A percentile compares a stretch with the other conserved stretches of the same genome.
These are phyloP conservation scores for Simplicillium sp. DNA, from an alignment of 2,329 filamentous ascomycete species.

Conservation along the genomic window DNA sequence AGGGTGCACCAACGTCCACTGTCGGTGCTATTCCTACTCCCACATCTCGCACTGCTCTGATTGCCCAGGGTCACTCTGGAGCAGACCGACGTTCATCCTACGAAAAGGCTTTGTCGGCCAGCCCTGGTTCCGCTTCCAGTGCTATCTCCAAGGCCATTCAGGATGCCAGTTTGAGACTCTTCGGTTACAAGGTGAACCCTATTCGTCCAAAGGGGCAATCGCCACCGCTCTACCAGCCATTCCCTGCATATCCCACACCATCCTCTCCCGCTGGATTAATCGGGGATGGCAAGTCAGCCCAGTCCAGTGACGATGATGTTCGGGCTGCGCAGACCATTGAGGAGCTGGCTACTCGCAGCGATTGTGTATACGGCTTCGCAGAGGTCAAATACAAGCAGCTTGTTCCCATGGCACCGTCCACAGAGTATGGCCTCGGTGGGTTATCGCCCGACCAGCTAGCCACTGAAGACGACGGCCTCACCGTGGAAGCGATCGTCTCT, in stretches of 20 bases:
- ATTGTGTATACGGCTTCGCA: slow-evolving; percentile 95
- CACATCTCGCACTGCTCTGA: slow-evolving; percentile 63
- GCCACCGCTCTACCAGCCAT: slow-evolving; percentile 71
- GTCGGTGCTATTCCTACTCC: slow-evolving; percentile 61
- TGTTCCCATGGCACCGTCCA: slow-evolving; percentile 76
- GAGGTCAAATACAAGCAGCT: slow-evolving; percentile 98
- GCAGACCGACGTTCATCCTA: slow-evolving; percentile 74
- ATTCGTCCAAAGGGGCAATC: slow-evolving; percentile 58
- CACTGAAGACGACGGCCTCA: slow-evolving; percentile 64
- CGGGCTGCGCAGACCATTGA: slow-evolving; percentile 75
- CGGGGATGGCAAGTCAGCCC: slow-evolving; percentile 48
- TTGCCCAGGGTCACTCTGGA: slow-evolving; percentile 58
- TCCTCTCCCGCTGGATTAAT: slow-evolving; percentile 48
- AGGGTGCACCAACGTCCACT: slow-evolving; percentile 58
- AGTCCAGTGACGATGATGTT: slow-evolving; percentile 65
- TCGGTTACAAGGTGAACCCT: slow-evolving; percentile 62
- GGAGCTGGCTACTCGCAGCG: slow-evolving; percentile 83
- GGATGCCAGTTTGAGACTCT: slow-evolving; percentile 71
- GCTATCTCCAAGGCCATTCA: slow-evolving; percentile 93
- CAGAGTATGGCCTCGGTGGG: slow-evolving; percentile 60
- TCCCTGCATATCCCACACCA: slow-evolving; percentile 73
- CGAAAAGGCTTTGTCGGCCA: slow-evolving; percentile 62
- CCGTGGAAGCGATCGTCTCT: slow-evolving; percentile 73
- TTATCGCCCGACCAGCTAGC: slow-evolving; percentile 42
- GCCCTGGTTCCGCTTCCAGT: slow-evolving; percentile 67